Evolutionary conservation across 202 grass and related monocot species (phyloP), one percentile per base, ranked within the genome.

Genomic region (Schoenoplectus triqueter): DNA sequence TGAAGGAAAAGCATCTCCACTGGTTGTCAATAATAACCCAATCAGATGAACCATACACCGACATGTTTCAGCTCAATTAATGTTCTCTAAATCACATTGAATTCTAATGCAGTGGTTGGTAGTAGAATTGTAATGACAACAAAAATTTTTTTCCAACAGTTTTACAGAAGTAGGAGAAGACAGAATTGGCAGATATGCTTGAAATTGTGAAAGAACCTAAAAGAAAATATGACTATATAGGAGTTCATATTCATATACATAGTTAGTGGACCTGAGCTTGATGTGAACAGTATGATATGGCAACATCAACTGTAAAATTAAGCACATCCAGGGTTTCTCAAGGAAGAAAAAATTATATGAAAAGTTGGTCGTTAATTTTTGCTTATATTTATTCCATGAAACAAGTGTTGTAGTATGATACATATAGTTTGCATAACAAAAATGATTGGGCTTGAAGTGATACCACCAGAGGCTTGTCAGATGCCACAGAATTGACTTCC

Each of bases 241-340:
- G 57, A 57, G 54, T 40, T 78, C 19, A 52, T 78, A 59, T 78
- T 78, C 73, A 42, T 42, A 78, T 59, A 42, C 73, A 78, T 74
- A 10, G 73, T n/a, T 41, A 59, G 11, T 78, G 52, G 22, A 78
- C 20, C 52, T 78, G 6, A 59, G 5, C 41, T 13, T 59, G 22
- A 20, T 59, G 3, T 57, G 11, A 42, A 74, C 1, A 78, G 73
- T 60, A 57, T 60, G 73, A 59, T 60, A 59, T 42, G 54, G 31
- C 52, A 57, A 5, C 10, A 2, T 9, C 14, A 57, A 78, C 19
- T 59, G 54, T 5, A n/a, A 57, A 77, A n/a, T 77, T 57, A 59
- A 77, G 50, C 52, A 55, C 50, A 56, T 55, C 5, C 20, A 55
- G 21, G 51, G 20, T 77, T 57, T 41, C 51, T 41, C 40, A n/a